A percentile compares a stretch with the other conserved stretches of the same genome.
phyloP scores from a whole-genome alignment of 2,329 filamentous ascomycete species.

The Monilinia fructicola region DNA sequence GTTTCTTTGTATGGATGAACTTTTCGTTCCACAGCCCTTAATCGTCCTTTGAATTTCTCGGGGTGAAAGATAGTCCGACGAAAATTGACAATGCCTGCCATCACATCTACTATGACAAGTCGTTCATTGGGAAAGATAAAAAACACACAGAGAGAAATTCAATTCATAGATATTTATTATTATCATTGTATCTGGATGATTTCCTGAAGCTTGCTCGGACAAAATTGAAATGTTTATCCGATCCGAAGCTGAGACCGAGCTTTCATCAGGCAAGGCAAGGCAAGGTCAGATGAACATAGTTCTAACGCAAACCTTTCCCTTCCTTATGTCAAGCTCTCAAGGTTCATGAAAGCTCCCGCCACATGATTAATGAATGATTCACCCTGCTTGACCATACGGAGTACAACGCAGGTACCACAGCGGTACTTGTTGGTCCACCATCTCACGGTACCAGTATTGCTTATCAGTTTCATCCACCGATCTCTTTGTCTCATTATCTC shows the following conservation, averaged over 20 bases:
- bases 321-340: background rate
- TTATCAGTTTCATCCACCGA: conserved; percentile 6
- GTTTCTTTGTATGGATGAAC: conserved; percentile 8
- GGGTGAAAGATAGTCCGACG: background rate
- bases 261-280: too few relatives aligned
- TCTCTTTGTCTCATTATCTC: background rate
- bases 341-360: conserved; percentile 11
- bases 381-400: background rate
- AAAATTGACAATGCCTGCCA: conserved; percentile 9
- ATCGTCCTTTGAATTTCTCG: background rate
- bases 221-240: conserved; percentile 10
- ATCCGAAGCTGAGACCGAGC: background rate
- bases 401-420: background rate
- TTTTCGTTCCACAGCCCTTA: background rate
- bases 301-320: too few relatives aligned
- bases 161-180: background rate
- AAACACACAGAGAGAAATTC: background rate
- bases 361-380: conserved; percentile 19
- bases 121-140: background rate
- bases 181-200: background rate
- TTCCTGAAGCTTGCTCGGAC: conserved; percentile 6
- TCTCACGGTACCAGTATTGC: background rate
- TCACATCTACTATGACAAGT: conserved; percentile 3
- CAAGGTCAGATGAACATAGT: background rate
- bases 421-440: too few relatives aligned